These are phyloP conservation scores for Tremellales sp. DNA, from an alignment of 1,284 basidiomycete species.

Conservation along the genomic window DNA sequence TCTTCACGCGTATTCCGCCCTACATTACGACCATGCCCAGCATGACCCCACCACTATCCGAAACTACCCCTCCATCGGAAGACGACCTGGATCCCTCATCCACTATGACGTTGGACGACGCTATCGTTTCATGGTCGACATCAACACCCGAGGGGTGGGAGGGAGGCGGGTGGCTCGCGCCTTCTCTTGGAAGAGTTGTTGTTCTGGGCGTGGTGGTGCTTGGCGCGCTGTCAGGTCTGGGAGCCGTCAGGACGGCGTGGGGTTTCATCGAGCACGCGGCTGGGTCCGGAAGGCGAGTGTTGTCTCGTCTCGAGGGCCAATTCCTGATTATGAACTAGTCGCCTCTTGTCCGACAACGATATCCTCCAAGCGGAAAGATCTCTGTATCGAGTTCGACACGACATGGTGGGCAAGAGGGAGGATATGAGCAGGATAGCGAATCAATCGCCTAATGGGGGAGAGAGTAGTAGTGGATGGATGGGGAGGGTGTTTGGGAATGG, in stretches of 20 bases:
- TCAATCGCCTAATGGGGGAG: slow-evolving; percentile 4
- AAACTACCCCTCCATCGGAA: slow-evolving; percentile 1
- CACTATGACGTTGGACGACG: slow-evolving; percentile 15
- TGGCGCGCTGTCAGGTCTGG: slow-evolving; percentile 46
- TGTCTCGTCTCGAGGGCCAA: not conserved
- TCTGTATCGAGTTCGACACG: slow-evolving; percentile 44
- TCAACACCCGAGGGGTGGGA: slow-evolving; percentile 41
- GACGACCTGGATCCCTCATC: slow-evolving; percentile 10
- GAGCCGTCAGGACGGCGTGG: slow-evolving; percentile 46
- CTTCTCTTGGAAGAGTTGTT: slow-evolving; percentile 43
- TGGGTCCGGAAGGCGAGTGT: slow-evolving; percentile 29
- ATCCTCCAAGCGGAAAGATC: slow-evolving; percentile 44
- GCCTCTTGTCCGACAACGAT: slow-evolving; percentile 29
- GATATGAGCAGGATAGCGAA: slow-evolving; percentile 25
- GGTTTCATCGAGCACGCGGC: slow-evolving; percentile 39
- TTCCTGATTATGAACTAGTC: slow-evolving; percentile 7
- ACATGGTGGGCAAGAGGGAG: slow-evolving; percentile 38
- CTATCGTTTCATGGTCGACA: slow-evolving; percentile 25
- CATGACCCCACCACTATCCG: not conserved
- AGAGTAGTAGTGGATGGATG: slow-evolving; percentile 29
- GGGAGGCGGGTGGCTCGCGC: slow-evolving; percentile 43
- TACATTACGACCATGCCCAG: slow-evolving; percentile 36
- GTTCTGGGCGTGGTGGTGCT: slow-evolving; percentile 46
- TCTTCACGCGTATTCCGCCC: slow-evolving; percentile 47
- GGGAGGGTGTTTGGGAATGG: slow-evolving; percentile 38